Evolutionary conservation across 768 basidiomycete genomes (phyloP).

Genomic region (Tulasnella sp.): DNA sequence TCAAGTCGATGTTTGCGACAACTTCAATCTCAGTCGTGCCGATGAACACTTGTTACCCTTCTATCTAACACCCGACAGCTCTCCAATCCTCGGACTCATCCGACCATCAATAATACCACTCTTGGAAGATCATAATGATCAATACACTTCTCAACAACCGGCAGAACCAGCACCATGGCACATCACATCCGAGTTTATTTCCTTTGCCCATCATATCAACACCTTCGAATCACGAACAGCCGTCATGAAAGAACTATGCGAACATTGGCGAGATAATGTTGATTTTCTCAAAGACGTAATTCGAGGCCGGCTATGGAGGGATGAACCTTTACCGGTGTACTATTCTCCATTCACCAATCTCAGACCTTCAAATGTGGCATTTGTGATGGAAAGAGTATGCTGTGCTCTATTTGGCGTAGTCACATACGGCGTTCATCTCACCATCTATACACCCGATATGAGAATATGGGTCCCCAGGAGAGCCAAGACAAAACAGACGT

Average conservation of each 20-base stretch:
- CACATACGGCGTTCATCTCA: constrained; percentile 90
- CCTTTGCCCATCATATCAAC: constrained; percentile 4
- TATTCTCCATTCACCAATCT: constrained; percentile 51
- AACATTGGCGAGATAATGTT: constrained; percentile 58
- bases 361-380: no score
- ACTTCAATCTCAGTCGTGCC: constrained; percentile 37
- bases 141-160: constrained; percentile 39
- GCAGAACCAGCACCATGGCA: constrained; percentile 23
- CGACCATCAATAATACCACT: constrained; percentile 23
- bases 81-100: constrained; percentile 38
- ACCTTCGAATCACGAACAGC: constrained; percentile 37
- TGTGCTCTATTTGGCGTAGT: constrained; percentile 80
- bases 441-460: constrained; percentile 47
- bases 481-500: constrained; percentile 81
- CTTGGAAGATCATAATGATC: constrained; percentile 24
- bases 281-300: constrained; percentile 52
- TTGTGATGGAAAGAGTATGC: constrained; percentile 81
- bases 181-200: constrained; percentile 19
- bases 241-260: constrained; percentile 52
- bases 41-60: constrained; percentile 38
- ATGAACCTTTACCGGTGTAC: constrained; percentile 72
- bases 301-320: constrained; percentile 69
- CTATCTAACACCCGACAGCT: constrained; percentile 36
- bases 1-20: constrained; percentile 58
- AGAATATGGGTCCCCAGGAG: constrained; percentile 82